Evolutionary conservation across 2,329 filamentous ascomycete genomes (phyloP).

Genomic region (Penicillium sclerotiorum): DNA sequence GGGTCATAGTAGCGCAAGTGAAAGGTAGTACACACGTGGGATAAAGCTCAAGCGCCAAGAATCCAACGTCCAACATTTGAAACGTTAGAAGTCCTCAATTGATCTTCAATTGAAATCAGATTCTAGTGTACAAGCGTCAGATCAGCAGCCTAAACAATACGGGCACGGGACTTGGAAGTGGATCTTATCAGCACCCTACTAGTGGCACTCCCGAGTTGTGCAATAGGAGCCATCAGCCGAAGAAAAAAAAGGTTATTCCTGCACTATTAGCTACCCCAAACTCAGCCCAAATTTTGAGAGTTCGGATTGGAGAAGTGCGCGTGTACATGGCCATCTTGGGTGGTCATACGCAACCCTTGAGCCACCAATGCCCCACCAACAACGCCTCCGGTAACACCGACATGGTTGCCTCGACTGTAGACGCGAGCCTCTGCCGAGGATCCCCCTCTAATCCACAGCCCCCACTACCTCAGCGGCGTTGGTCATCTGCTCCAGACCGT

Average conservation of each 20-base stretch:
- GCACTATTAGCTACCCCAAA: slow-evolving; percentile 4
- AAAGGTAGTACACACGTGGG: too few relatives aligned
- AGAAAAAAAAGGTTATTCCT: neutral
- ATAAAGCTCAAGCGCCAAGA: too few relatives aligned
- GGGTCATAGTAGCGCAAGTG: too few relatives aligned
- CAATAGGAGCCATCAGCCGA: too few relatives aligned
- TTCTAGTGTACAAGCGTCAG: too few relatives aligned
- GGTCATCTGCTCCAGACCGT: neutral
- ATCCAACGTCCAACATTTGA: too few relatives aligned
- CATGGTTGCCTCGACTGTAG: neutral
- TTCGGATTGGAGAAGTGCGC: slow-evolving; percentile 3
- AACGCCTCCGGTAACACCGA: neutral
- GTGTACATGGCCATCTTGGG: neutral
- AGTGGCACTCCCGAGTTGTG: too few relatives aligned
- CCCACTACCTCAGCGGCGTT: neutral
- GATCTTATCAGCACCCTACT: too few relatives aligned
- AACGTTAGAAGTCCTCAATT: too few relatives aligned
- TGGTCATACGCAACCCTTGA: neutral
- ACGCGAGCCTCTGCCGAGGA: neutral
- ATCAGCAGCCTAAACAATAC: too few relatives aligned
- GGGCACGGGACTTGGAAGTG: too few relatives aligned
- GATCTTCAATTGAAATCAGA: too few relatives aligned
- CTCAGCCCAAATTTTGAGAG: slow-evolving; percentile 16
- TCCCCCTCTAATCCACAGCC: neutral
- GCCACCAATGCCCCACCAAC: slow-evolving; percentile 2